Percentiles rank a stretch among this genome's conserved stretches.
Evolutionary conservation across 805 yeast genomes (phyloP).

Genomic region (Blastobotrys americana): DNA sequence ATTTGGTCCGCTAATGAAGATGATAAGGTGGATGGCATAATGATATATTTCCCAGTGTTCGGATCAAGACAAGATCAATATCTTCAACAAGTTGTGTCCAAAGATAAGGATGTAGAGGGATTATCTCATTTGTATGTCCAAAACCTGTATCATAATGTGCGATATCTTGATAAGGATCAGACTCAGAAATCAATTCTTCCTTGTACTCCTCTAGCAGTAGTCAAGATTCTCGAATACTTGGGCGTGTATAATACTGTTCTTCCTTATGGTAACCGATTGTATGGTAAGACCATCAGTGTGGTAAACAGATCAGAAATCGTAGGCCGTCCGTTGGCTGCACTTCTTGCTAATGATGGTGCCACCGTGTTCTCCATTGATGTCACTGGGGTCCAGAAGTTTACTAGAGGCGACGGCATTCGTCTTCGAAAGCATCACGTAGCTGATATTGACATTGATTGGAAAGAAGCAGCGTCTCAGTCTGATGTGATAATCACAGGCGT

Average conservation of each 20-base stretch:
- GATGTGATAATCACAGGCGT: conserved; percentile 97
- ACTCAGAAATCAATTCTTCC: conserved; percentile 81
- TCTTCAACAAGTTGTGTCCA: conserved; percentile 84
- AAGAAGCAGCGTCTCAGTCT: conserved; percentile 61
- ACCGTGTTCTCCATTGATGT: conserved; percentile 88
- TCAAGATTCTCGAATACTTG: conserved; percentile 83
- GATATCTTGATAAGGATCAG: conserved; percentile 69
- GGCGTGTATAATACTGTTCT: conserved; percentile 78
- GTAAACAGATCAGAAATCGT: conserved; percentile 95
- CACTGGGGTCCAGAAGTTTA: conserved; percentile 80
- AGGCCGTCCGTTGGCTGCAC: conserved; percentile 93
- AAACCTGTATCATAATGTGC: conserved; percentile 87
- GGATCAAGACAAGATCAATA: conserved; percentile 94
- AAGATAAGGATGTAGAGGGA: conserved; percentile 95
- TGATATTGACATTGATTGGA: conserved; percentile 44
- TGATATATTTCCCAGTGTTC: conserved; percentile 96
- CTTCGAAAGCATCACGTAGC: conserved; percentile 76
- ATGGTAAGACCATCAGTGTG: conserved; percentile 85
- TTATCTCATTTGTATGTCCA: conserved; percentile 84
- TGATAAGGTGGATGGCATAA: conserved; percentile 74
- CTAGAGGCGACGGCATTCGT: conserved; percentile 86
- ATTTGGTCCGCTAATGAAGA: conserved; percentile 78
- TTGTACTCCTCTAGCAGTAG: conserved; percentile 93
- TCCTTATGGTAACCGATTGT: conserved; percentile 84
- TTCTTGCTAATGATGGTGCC: conserved; percentile 96